phyloP scores from a whole-genome alignment of 2,329 filamentous ascomycete genomes.

The Bipolaris cookei region DNA sequence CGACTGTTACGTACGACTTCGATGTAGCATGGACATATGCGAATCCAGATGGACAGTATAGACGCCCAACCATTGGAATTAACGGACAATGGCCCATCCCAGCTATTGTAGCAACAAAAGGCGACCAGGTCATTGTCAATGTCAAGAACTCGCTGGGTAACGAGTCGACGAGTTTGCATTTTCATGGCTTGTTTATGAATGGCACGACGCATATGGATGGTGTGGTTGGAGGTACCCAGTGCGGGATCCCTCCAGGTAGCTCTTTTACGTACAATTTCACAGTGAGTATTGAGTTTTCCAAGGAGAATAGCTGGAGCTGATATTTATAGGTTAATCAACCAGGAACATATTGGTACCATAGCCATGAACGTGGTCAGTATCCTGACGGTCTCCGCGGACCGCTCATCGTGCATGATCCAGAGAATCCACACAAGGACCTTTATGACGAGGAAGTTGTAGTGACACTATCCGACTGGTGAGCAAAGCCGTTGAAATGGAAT shows the following conservation, averaged over 20 bases:
- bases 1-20: conserved; percentile 57
- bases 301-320: conserved; percentile 30
- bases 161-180: conserved; percentile 71
- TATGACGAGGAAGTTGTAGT: conserved; percentile 68
- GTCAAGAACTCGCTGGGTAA: conserved; percentile 72
- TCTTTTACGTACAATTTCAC: conserved; percentile 67
- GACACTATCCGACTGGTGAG: conserved; percentile 70
- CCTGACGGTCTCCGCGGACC: conserved; percentile 73
- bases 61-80: conserved; percentile 67
- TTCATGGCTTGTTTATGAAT: conserved; percentile 79
- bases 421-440: conserved; percentile 58
- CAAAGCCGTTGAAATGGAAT: no score
- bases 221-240: conserved; percentile 66
- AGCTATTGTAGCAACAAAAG: conserved; percentile 73
- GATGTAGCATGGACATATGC: conserved; percentile 62
- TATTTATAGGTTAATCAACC: conserved; percentile 58
- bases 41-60: conserved; percentile 61
- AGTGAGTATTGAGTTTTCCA: conserved; percentile 15
- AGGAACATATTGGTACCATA: conserved; percentile 71
- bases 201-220: conserved; percentile 79
- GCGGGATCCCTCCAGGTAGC: conserved; percentile 64
- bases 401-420: conserved; percentile 67
- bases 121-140: conserved; percentile 73
- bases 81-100: conserved; percentile 79
- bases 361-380: conserved; percentile 66